phyloP scores from a whole-genome alignment of 345 rosid genomes.

The Pistacia atlantica region DNA sequence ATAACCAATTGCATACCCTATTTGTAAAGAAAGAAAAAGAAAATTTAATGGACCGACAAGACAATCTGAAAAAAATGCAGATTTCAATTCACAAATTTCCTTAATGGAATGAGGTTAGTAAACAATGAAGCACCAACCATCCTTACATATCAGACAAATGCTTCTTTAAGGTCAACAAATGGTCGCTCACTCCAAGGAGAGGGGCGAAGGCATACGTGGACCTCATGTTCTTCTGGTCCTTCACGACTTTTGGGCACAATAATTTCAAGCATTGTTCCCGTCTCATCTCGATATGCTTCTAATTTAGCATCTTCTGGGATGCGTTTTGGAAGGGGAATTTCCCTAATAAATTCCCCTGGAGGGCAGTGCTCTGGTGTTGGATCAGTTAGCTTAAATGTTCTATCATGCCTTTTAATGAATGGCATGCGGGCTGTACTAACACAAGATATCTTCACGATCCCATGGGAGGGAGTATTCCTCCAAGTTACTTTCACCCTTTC shows the following conservation, averaged over 20 bases:
- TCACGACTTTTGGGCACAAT: constrained; percentile 73
- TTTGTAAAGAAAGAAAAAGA: neutral
- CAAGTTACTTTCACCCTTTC: constrained; percentile 85
- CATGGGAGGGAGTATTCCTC: constrained; percentile 70
- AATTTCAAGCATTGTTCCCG: constrained; percentile 75
- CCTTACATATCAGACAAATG: constrained; percentile 34
- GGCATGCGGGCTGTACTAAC: constrained; percentile 77
- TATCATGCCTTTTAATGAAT: constrained; percentile 68
- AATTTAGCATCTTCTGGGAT: constrained; percentile 88
- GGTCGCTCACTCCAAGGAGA: constrained; percentile 47
- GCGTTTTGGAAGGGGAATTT: constrained; percentile 70
- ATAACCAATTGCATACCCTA: neutral
- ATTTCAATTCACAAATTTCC: constrained; percentile 39
- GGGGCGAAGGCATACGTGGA: constrained; percentile 81
- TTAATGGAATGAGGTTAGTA: constrained; percentile 40
- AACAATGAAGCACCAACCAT: constrained; percentile 42
- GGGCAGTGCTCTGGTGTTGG: constrained; percentile 94
- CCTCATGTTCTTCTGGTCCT: constrained; percentile 96
- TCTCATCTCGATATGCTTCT: constrained; percentile 75
- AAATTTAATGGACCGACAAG: neutral
- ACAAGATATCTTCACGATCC: constrained; percentile 84
- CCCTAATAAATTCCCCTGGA: constrained; percentile 82
- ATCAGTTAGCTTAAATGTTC: constrained; percentile 92
- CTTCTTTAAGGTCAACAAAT: constrained; percentile 34
- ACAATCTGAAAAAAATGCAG: constrained; percentile 25